These are phyloP conservation scores for Acidomyces sp. DNA, from an alignment of 495 filamentous ascomycete species.

Conservation along the genomic window DNA sequence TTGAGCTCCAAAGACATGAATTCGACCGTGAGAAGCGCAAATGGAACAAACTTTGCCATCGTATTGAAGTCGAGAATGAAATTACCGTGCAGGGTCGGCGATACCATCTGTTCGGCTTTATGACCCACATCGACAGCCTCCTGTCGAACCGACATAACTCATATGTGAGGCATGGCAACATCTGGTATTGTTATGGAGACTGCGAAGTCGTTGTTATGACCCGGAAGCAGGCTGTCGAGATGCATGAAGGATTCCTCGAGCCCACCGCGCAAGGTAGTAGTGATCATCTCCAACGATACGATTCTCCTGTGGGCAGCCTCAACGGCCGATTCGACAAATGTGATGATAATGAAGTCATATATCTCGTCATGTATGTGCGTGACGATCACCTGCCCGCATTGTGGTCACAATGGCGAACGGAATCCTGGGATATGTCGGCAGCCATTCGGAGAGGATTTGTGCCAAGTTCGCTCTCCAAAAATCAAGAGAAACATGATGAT, in stretches of 20 bases:
- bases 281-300: not conserved
- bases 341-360: conserved; percentile 38
- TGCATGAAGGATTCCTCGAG: conserved; percentile 37
- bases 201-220: conserved; percentile 46
- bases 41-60: conserved; percentile 47
- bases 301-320: conserved; percentile 1
- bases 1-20: conserved; percentile 48
- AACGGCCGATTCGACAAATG: not conserved
- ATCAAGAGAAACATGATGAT: too few species aligned
- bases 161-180: conserved; percentile 43
- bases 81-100: conserved; percentile 32
- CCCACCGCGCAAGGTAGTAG: not conserved
- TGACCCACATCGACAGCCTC: conserved; percentile 49
- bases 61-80: conserved; percentile 42
- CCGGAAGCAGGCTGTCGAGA: conserved; percentile 41
- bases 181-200: conserved; percentile 49
- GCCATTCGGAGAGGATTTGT: conserved; percentile 4
- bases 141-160: conserved; percentile 49
- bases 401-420: not conserved
- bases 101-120: conserved; percentile 49
- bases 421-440: conserved; percentile 9
- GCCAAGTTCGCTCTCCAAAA: not conserved
- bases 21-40: conserved; percentile 39
- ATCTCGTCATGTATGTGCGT: conserved; percentile 48
- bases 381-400: conserved; percentile 26